These are phyloP conservation scores for Solanum arcanum DNA, from an alignment of 257 asterid genomes.

Conservation along the genomic window DNA sequence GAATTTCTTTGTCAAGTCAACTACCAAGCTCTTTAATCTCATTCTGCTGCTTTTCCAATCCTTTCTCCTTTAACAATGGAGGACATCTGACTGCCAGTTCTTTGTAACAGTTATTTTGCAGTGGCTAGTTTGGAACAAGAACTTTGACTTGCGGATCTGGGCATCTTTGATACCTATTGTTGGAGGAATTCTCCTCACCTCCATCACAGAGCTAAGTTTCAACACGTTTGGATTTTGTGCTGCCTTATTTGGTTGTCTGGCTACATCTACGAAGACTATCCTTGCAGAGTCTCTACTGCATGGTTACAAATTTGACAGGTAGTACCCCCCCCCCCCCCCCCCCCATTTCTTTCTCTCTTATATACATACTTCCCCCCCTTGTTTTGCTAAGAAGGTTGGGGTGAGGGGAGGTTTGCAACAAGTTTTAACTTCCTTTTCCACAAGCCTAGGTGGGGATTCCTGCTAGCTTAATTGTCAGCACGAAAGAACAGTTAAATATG, in stretches of 20 bases:
- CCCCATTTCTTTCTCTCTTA: background rate
- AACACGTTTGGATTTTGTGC: slow-evolving; percentile 34
- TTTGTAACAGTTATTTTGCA: slow-evolving; percentile 30
- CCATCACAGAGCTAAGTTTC: slow-evolving; percentile 41
- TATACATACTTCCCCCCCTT: background rate
- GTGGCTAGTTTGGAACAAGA: slow-evolving; percentile 42
- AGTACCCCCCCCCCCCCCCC: background rate
- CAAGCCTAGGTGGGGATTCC: background rate
- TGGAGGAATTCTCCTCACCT: slow-evolving; percentile 47
- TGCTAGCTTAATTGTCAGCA: background rate
- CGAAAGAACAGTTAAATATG: background rate
- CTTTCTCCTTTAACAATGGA: background rate
- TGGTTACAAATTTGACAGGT: slow-evolving; percentile 45
- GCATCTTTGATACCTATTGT: slow-evolving; percentile 37
- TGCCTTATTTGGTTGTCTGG: slow-evolving; percentile 43
- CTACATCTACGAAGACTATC: slow-evolving; percentile 42
- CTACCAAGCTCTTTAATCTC: background rate
- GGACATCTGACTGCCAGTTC: background rate
- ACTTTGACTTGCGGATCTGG: slow-evolving; percentile 38
- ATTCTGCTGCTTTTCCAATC: background rate
- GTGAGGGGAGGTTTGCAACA: background rate
- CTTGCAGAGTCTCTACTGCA: slow-evolving; percentile 41
- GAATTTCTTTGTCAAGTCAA: background rate
- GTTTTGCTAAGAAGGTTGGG: background rate
- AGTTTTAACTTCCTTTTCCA: background rate